Evolutionary conservation across 2,329 filamentous ascomycete species (phyloP).

Genomic region (Calonectria montana): DNA sequence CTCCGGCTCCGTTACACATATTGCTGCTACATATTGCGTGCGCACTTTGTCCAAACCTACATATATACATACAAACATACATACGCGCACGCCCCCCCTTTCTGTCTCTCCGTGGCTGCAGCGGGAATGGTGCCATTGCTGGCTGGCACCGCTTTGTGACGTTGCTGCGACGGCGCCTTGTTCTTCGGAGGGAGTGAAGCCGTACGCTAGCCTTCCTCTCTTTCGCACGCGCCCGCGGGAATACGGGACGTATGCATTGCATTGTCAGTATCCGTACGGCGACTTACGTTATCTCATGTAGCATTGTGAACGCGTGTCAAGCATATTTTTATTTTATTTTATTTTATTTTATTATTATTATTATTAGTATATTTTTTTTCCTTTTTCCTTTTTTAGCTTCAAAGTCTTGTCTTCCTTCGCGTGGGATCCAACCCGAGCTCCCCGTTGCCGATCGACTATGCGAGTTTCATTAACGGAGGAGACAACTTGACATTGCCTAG

Average conservation of each 20-base stretch:
- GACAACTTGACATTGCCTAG: slow-evolving; percentile 5
- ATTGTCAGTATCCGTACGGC: background rate
- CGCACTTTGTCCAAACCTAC: background rate
- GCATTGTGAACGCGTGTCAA: slow-evolving; percentile 4
- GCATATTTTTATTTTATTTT: too few species aligned
- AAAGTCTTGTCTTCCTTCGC: background rate
- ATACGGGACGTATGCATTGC: background rate
- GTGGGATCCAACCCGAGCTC: slow-evolving; percentile 3
- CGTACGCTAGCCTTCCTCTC: background rate
- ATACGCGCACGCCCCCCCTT: background rate
- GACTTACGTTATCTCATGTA: slow-evolving; percentile 9
- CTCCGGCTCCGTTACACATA: background rate
- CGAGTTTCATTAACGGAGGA: slow-evolving; percentile 6
- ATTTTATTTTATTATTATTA: too few species aligned
- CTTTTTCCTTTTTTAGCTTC: background rate
- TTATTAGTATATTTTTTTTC: too few species aligned
- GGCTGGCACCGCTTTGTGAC: slow-evolving; percentile 12
- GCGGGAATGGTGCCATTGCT: slow-evolving; percentile 9
- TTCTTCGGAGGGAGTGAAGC: background rate
- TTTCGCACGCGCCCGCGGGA: background rate
- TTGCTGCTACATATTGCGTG: background rate
- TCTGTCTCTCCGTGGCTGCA: slow-evolving; percentile 12
- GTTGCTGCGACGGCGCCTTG: slow-evolving; percentile 4
- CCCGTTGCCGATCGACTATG: slow-evolving; percentile 4
- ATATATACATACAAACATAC: background rate